Base-by-base conservation (phyloP, 208 protist genomes). In the Trypanosoma caninum region DNA sequence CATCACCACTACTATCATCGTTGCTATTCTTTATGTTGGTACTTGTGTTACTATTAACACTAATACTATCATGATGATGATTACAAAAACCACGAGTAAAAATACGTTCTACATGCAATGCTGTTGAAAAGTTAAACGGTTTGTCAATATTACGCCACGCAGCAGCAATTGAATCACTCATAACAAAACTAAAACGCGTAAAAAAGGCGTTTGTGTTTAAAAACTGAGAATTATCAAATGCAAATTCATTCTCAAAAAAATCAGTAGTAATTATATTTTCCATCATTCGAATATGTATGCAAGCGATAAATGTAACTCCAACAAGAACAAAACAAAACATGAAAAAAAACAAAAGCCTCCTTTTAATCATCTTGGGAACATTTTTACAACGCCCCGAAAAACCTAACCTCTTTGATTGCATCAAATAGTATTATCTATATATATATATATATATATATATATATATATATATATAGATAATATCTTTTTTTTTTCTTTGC, bases 131-230 rank as follows among this genome's bases (percentile, higher is more conserved):
- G 22, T 23, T 47, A 35, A 57, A 34, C 16, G 48, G 44, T 25
- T 46, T 31, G 30, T 40, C 59, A 22, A 38, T 48, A 6, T n/a
- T 65, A 13, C 7, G 47, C 65, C 65, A 72, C 25, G 47, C 65
- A 27, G n/a, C 0, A 1, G 65, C 55, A 33, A 72, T 59, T 3
- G 5, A 8, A 2, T 61, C 48, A 22, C 23, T 18, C 63, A 69
- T 61, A 16, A 37, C 46, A 41, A 69, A 69, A 38, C 47, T 61
- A 14, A 69, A 40, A 31, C 54, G 55, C 14, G 53, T 61, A 42
- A 55, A 60, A 11, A 28, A 22, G 13, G 2, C 0, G 23, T 56
- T 56, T 33, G 16, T 18, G 2, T 3, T 3, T 5, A 44, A 3
- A 23, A 18, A 13, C 10, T 11, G 10, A 40, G 35, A 40, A 13